Evolutionary conservation across 2,329 filamentous ascomycete species (phyloP).

Genomic region (Sphaerulina populicola): DNA sequence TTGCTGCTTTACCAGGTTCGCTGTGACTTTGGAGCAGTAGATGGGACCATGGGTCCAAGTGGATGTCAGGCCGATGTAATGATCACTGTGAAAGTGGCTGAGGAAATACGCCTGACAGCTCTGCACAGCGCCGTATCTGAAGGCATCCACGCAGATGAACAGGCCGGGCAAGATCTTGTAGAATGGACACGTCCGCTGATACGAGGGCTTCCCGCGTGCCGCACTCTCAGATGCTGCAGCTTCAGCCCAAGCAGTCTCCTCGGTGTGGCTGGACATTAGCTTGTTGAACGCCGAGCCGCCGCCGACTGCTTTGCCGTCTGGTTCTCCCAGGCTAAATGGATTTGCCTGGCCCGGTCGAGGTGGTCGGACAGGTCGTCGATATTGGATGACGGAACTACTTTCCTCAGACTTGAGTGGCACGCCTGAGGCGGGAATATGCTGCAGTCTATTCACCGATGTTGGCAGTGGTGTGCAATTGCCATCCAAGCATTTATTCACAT

Average conservation of each 20-base stretch:
- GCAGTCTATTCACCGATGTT: constrained; percentile 17
- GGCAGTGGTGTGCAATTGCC: constrained; percentile 59
- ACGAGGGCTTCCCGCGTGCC: constrained; percentile 74
- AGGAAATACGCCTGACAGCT: constrained; percentile 93
- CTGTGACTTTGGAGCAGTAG: constrained; percentile 90
- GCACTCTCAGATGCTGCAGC: constrained; percentile 73
- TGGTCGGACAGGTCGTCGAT: constrained; percentile 56
- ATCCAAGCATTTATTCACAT: constrained; percentile 91
- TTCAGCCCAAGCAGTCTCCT: constrained; percentile 80
- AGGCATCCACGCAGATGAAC: constrained; percentile 88
- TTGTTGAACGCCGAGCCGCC: constrained; percentile 73
- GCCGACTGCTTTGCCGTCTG: constrained; percentile 20
- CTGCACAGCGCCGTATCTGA: constrained; percentile 86
- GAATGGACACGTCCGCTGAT: constrained; percentile 87
- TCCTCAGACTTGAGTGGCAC: constrained; percentile 15
- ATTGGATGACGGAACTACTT: constrained; percentile 44
- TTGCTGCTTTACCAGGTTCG: constrained; percentile 78
- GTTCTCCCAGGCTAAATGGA: constrained; percentile 55
- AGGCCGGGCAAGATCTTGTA: constrained; percentile 97
- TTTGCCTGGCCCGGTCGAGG: constrained; percentile 73
- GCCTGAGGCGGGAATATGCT: constrained; percentile 11
- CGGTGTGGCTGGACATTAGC: constrained; percentile 85
- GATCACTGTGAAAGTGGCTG: constrained; percentile 96
- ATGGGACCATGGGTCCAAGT: constrained; percentile 91
- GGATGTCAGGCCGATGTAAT: constrained; percentile 83